A percentile compares a stretch with the other conserved stretches of the same genome.
These are phyloP conservation scores for Russula griseocarnosa DNA, from an alignment of 768 basidiomycete genomes.

Conservation along the genomic window DNA sequence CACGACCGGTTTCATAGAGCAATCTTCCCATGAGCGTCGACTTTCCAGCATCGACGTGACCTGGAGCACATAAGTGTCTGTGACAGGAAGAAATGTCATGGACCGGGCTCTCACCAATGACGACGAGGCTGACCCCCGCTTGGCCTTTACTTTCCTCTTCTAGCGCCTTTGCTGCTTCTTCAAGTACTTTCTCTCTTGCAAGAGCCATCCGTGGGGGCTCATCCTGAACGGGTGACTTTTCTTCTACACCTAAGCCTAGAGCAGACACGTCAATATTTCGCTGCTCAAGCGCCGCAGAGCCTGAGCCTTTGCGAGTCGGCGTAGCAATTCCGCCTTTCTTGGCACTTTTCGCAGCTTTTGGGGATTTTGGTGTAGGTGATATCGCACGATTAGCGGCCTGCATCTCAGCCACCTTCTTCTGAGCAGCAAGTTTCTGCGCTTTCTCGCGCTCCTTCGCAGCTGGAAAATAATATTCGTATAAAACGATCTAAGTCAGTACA, in stretches of 20 bases:
- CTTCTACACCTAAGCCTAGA: slow-evolving; percentile 56
- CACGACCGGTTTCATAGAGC: slow-evolving; percentile 83
- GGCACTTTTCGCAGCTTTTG: slow-evolving; percentile 34
- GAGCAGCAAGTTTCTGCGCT: slow-evolving; percentile 50
- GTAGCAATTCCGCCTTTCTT: slow-evolving; percentile 38
- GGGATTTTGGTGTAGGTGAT: slow-evolving; percentile 20
- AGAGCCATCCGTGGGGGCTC: slow-evolving; percentile 61
- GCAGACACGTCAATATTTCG: slow-evolving; percentile 69
- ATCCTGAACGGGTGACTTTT: slow-evolving; percentile 42
- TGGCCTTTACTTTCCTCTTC: slow-evolving; percentile 50
- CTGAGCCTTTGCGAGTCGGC: slow-evolving; percentile 36
- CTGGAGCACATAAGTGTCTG: slow-evolving; percentile 40
- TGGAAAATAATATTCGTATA: slow-evolving; percentile 39
- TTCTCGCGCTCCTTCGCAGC: slow-evolving; percentile 80
- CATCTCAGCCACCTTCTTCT: slow-evolving; percentile 42
- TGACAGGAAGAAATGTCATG: neutral
- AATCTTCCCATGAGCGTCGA: slow-evolving; percentile 95
- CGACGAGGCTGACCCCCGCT: slow-evolving; percentile 78
- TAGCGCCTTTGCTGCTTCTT: slow-evolving; percentile 62
- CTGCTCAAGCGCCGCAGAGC: slow-evolving; percentile 47
- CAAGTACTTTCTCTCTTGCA: slow-evolving; percentile 76
- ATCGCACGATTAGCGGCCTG: slow-evolving; percentile 25
- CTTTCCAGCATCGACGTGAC: slow-evolving; percentile 98
- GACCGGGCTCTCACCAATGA: slow-evolving; percentile 65
- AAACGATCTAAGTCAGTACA: slow-evolving; percentile 36